phyloP scores from a whole-genome alignment of 192 early-diverging fungal genomes.

The Backusella macrospora region DNA sequence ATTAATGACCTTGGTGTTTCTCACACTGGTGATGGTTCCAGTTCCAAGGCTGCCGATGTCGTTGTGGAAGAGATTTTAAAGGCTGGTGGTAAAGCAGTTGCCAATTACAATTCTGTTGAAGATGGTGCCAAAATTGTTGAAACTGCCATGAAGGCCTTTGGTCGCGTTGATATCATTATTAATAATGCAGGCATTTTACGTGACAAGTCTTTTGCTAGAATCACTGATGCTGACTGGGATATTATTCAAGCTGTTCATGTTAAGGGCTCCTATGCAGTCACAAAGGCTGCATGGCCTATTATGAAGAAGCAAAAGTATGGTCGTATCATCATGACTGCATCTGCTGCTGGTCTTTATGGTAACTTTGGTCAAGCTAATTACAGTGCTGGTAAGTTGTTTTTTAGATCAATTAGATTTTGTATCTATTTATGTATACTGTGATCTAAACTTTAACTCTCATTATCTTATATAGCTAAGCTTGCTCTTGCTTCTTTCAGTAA shows the following conservation, averaged over 20 bases:
- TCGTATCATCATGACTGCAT: conserved; percentile 87
- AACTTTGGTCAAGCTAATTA: conserved; percentile 97
- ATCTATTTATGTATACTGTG: neutral
- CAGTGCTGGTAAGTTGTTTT: conserved; percentile 57
- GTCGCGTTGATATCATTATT: conserved; percentile 93
- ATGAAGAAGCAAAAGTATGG: conserved; percentile 97
- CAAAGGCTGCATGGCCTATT: conserved; percentile 95
- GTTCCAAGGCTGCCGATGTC: conserved; percentile 83
- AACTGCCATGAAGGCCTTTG: conserved; percentile 94
- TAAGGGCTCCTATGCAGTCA: conserved; percentile 91
- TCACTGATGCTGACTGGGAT: conserved; percentile 99
- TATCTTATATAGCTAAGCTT: conserved; percentile 78
- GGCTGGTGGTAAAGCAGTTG: conserved; percentile 90
- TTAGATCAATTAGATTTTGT: neutral
- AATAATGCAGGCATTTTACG: conserved; percentile 99
- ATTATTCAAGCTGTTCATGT: conserved; percentile 91
- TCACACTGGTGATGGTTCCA: conserved; percentile 75
- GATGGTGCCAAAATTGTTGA: conserved; percentile 98
- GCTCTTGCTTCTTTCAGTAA: conserved; percentile 90
- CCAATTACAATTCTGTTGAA: conserved; percentile 97
- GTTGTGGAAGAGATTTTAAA: conserved; percentile 92
- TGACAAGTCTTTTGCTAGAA: conserved; percentile 94
- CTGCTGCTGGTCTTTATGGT: conserved; percentile 98
- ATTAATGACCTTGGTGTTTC: conserved; percentile 94
- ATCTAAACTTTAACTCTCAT: neutral